These are phyloP conservation scores for Candida dajiaensis DNA, from an alignment of 805 yeast species.

Conservation along the genomic window DNA sequence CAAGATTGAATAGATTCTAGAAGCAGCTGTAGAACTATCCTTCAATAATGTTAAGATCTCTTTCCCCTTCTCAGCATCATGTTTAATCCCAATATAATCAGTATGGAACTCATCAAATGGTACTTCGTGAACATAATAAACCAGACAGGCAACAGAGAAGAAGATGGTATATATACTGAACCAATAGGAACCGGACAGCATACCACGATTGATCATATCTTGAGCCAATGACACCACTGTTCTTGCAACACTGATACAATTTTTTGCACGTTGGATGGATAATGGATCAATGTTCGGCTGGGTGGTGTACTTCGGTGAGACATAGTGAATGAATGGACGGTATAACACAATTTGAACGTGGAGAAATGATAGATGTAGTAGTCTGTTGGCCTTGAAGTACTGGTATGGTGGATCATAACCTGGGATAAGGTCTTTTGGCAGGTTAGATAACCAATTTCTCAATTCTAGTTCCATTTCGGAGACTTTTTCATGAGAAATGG, in stretches of 20 bases:
- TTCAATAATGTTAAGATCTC: slow-evolving; percentile 65
- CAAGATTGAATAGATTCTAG: slow-evolving; percentile 71
- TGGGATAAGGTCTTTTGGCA: slow-evolving; percentile 70
- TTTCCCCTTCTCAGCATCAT: slow-evolving; percentile 80
- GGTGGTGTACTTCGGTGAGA: slow-evolving; percentile 47
- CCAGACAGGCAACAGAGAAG: slow-evolving; percentile 81
- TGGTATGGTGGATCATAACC: slow-evolving; percentile 58
- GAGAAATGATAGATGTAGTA: slow-evolving; percentile 63
- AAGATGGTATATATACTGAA: slow-evolving; percentile 85
- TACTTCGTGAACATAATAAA: slow-evolving; percentile 65
- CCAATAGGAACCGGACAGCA: slow-evolving; percentile 86
- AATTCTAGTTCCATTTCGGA: slow-evolving; percentile 63
- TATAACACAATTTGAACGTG: slow-evolving; percentile 78
- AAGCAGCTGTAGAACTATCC: slow-evolving; percentile 71
- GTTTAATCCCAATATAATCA: slow-evolving; percentile 52
- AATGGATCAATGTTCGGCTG: slow-evolving; percentile 42
- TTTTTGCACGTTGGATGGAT: slow-evolving; percentile 68
- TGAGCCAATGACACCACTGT: slow-evolving; percentile 76
- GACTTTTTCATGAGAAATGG: slow-evolving; percentile 34
- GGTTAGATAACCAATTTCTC: slow-evolving; percentile 61
- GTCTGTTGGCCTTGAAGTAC: slow-evolving; percentile 68
- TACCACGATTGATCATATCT: slow-evolving; percentile 66
- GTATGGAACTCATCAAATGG: slow-evolving; percentile 39
- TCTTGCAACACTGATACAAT: slow-evolving; percentile 79
- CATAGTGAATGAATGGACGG: slow-evolving; percentile 83